phyloP scores from a whole-genome alignment of 495 filamentous ascomycete species.

The Penicillium argentinense region DNA sequence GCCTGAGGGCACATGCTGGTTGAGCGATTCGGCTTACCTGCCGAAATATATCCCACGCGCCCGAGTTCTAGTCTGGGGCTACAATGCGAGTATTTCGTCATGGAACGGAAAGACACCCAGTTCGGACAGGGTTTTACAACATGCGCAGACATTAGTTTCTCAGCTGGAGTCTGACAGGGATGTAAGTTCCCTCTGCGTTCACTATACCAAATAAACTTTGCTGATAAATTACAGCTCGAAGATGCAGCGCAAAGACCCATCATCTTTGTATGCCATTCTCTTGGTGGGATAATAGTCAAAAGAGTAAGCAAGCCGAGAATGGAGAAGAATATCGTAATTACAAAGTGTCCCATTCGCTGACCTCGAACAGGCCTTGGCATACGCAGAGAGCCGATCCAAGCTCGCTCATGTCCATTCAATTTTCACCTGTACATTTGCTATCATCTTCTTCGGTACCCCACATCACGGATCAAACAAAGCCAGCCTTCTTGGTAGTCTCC shows the following conservation, averaged over 20 bases:
- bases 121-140: slow-evolving; percentile 21
- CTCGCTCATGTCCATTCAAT: slow-evolving; percentile 33
- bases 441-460: slow-evolving; percentile 44
- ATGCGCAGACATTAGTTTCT: slow-evolving; percentile 32
- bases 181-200: slow-evolving; percentile 1
- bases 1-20: slow-evolving; percentile 20
- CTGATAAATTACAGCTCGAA: slow-evolving; percentile 8
- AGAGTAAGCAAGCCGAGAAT: slow-evolving; percentile 6
- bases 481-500: slow-evolving; percentile 17
- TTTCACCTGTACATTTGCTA: slow-evolving; percentile 34
- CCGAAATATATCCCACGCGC: slow-evolving; percentile 25
- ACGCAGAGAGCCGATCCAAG: slow-evolving; percentile 22
- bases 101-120: slow-evolving; percentile 15
- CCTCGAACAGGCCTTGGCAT: slow-evolving; percentile 24
- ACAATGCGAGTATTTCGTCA: slow-evolving; percentile 27
- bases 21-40: slow-evolving; percentile 22
- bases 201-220: background rate
- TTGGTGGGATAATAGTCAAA: slow-evolving; percentile 25
- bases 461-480: slow-evolving; percentile 29
- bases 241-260: slow-evolving; percentile 15
- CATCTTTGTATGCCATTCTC: slow-evolving; percentile 23
- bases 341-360: background rate
- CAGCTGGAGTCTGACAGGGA: slow-evolving; percentile 17
- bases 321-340: background rate
- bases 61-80: slow-evolving; percentile 28